phyloP scores from a whole-genome alignment of 2,329 filamentous ascomycete species.

The Coniochaeta hoffmannii region DNA sequence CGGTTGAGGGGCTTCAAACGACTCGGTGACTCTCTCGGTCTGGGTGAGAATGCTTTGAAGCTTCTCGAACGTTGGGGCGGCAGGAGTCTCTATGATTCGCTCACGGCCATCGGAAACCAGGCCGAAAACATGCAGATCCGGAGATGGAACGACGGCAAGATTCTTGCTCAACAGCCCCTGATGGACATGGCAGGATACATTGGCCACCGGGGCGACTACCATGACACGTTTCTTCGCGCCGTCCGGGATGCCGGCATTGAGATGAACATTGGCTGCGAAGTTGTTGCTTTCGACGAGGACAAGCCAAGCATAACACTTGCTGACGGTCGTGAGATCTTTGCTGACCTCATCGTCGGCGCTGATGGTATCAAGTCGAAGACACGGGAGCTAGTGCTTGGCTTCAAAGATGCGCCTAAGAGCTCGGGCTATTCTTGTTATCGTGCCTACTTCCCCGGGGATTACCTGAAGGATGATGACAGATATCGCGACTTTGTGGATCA shows the following conservation, averaged over 20 bases:
- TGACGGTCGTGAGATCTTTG: conserved; percentile 27
- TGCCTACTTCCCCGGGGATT: conserved; percentile 32
- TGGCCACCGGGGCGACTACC: conserved; percentile 35
- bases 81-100: conserved; percentile 22
- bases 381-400: conserved; percentile 42
- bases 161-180: conserved; percentile 36
- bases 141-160: conserved; percentile 37
- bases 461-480: conserved; percentile 24
- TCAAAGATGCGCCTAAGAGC: conserved; percentile 42
- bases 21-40: conserved; percentile 35
- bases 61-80: conserved; percentile 37
- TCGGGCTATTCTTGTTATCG: conserved; percentile 47
- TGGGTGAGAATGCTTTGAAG: conserved; percentile 38
- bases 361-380: conserved; percentile 46
- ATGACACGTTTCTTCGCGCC: conserved; percentile 30
- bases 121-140: conserved; percentile 39
- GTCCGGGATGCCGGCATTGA: conserved; percentile 30
- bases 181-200: conserved; percentile 44
- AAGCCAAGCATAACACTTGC: conserved; percentile 24
- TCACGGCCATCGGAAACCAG: conserved; percentile 38
- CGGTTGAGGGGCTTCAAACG: conserved; percentile 33
- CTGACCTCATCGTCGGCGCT: conserved; percentile 42
- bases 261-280: conserved; percentile 30
- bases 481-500: conserved; percentile 32
- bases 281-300: conserved; percentile 28